phyloP scores from a whole-genome alignment of 2,329 filamentous ascomycete species.

The Fusarium odoratissimum region DNA sequence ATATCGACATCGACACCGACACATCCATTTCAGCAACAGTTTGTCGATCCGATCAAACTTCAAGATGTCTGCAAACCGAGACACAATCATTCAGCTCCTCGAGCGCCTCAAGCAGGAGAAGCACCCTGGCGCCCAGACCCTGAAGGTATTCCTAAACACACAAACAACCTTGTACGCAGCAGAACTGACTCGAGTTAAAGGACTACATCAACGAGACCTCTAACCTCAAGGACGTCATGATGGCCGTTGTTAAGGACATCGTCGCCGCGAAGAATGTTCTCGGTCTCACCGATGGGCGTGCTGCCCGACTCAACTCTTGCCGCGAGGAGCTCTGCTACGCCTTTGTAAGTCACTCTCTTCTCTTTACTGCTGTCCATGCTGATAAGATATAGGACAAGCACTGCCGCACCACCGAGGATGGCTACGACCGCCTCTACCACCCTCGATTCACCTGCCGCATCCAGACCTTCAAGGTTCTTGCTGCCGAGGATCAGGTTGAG shows the following conservation, averaged over 20 bases:
- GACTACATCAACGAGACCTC: constrained; percentile 28
- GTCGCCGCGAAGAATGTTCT: constrained; percentile 21
- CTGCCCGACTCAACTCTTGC: constrained; percentile 22
- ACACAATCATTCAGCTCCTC: constrained; percentile 12
- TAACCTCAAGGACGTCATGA: constrained; percentile 28
- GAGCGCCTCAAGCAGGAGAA: constrained; percentile 7
- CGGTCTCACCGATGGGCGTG: background rate
- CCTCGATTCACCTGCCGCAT: constrained; percentile 24
- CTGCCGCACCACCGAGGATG: constrained; percentile 9
- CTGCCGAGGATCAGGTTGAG: constrained; percentile 12
- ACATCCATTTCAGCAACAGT: background rate
- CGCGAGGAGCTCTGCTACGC: constrained; percentile 16
- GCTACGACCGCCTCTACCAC: constrained; percentile 18
- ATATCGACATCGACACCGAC: background rate
- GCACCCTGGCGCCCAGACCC: background rate
- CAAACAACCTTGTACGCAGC: background rate
- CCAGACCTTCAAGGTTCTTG: constrained; percentile 9
- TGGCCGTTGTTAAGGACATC: constrained; percentile 32
- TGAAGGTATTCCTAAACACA: constrained; percentile 3
- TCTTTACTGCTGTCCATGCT: background rate
- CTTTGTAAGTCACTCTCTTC: constrained; percentile 4
- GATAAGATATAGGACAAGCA: constrained; percentile 23
- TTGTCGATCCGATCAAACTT: background rate
- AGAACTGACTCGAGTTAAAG: constrained; percentile 1
- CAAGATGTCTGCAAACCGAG: constrained; percentile 1